A percentile compares a stretch with the other conserved stretches of the same genome.
These are phyloP conservation scores for Aspergillus ruber DNA, from an alignment of 2,329 filamentous ascomycete species.

Conservation along the genomic window DNA sequence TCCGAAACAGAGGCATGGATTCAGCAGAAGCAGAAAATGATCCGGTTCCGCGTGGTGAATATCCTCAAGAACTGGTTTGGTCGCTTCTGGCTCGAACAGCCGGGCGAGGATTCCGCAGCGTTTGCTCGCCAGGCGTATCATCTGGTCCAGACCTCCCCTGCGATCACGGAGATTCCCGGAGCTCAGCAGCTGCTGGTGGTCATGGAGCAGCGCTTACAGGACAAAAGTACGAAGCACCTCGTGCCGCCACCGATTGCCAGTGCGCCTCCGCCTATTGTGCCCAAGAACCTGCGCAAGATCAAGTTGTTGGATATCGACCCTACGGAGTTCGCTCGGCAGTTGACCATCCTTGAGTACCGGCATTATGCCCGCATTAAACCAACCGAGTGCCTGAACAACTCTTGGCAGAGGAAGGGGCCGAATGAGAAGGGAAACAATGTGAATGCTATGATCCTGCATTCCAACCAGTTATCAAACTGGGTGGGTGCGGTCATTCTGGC, in stretches of 20 bases:
- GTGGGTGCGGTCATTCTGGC: constrained; percentile 93
- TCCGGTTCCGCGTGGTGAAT: constrained; percentile 86
- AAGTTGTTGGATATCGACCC: constrained; percentile 93
- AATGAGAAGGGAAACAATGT: constrained; percentile 83
- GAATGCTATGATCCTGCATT: constrained; percentile 87
- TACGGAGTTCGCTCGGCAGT: constrained; percentile 83
- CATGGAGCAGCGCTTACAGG: constrained; percentile 74
- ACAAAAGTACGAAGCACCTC: constrained; percentile 65
- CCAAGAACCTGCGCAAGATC: constrained; percentile 95
- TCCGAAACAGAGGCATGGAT: constrained; percentile 73
- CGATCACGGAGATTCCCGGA: constrained; percentile 6
- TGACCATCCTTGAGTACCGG: constrained; percentile 87
- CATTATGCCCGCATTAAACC: constrained; percentile 88
- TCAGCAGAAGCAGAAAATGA: constrained; percentile 82
- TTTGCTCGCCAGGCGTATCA: constrained; percentile 75
- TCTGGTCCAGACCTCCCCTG: constrained; percentile 54
- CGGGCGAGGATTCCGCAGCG: constrained; percentile 56
- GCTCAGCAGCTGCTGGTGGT: constrained; percentile 72
- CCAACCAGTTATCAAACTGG: constrained; percentile 96
- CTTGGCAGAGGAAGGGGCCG: constrained; percentile 84
- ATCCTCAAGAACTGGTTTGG: constrained; percentile 96
- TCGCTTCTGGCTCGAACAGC: constrained; percentile 91
- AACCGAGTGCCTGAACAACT: constrained; percentile 89
- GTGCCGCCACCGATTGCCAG: constrained; percentile 73
- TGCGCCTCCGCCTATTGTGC: constrained; percentile 77